Percentiles rank a stretch among this genome's conserved stretches.
Conservation (phyloP, 768 basidiomycete genomes). For the Mycena filopes region DNA sequence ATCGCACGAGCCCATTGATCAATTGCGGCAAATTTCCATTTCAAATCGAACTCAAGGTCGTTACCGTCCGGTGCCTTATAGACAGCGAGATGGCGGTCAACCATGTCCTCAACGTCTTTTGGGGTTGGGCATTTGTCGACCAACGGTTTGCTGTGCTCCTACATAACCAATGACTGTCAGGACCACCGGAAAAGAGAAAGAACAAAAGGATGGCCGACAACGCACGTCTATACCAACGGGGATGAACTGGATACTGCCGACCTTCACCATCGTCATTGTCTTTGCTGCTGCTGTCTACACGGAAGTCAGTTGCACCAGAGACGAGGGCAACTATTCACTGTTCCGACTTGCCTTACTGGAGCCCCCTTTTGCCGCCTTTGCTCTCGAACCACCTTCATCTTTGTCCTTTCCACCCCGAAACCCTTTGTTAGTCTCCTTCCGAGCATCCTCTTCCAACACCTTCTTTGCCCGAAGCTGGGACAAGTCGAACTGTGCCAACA, state of each 20-base stretch:
- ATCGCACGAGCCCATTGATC: neutral
- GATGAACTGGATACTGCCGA: neutral
- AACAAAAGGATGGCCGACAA: neutral
- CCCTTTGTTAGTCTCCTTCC: neutral
- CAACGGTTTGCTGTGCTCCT: neutral
- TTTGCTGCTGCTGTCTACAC: too few species aligned
- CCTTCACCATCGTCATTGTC: neutral
- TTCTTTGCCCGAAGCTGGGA: neutral
- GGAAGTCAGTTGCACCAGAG: too few species aligned
- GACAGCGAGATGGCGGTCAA: neutral
- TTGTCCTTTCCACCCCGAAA: neutral
- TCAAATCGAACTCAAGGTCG: neutral
- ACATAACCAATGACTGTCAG: too few species aligned
- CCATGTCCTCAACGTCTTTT: slow-evolving; percentile 3
- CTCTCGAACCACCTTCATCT: too few species aligned
- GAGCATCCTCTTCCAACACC: neutral
- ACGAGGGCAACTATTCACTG: too few species aligned
- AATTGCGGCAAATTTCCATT: neutral
- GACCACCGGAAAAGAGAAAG: too few species aligned
- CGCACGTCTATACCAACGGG: neutral
- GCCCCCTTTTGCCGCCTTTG: neutral
- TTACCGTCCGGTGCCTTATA: neutral
- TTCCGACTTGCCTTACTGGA: neutral
- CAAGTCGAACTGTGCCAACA: neutral
- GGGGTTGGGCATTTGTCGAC: neutral